Percentiles rank a stretch among this genome's conserved stretches.
Evolutionary conservation across 2,329 filamentous ascomycete genomes (phyloP).

Genomic region (Aspergillus tamarii): DNA sequence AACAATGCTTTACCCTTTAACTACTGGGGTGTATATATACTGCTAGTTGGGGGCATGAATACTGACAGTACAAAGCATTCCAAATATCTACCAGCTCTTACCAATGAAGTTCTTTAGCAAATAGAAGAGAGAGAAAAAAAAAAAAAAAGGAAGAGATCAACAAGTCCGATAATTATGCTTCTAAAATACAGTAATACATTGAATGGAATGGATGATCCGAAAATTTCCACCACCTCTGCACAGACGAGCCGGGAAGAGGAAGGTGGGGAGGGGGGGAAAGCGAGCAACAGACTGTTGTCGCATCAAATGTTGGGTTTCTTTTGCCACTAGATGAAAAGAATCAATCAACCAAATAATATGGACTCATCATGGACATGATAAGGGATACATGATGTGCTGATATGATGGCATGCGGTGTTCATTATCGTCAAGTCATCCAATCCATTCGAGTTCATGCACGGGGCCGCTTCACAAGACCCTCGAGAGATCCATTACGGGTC

Average conservation of each 20-base stretch:
- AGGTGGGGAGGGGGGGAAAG: not conserved
- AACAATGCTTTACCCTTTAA: too few species aligned
- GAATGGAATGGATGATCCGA: not conserved
- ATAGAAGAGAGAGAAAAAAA: not conserved
- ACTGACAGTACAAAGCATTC: too few species aligned
- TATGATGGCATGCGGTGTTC: not conserved
- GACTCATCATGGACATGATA: not conserved
- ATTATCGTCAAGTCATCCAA: not conserved
- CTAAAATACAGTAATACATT: conserved; percentile 7
- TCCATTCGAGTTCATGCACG: not conserved
- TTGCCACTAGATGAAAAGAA: not conserved
- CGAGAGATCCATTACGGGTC: not conserved
- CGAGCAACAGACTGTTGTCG: not conserved
- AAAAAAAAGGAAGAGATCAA: not conserved
- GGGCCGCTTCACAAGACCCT: not conserved
- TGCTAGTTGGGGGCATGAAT: too few species aligned
- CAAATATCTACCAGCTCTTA: too few species aligned
- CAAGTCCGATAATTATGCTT: not conserved
- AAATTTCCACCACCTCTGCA: not conserved
- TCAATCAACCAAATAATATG: not conserved
- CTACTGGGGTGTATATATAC: too few species aligned
- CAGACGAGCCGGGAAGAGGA: not conserved
- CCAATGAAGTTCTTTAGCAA: not conserved
- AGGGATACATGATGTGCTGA: not conserved
- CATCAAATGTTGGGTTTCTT: not conserved